Evolutionary conservation across 2,329 filamentous ascomycete genomes (phyloP).

Genomic region (Phialophora macrospora): DNA sequence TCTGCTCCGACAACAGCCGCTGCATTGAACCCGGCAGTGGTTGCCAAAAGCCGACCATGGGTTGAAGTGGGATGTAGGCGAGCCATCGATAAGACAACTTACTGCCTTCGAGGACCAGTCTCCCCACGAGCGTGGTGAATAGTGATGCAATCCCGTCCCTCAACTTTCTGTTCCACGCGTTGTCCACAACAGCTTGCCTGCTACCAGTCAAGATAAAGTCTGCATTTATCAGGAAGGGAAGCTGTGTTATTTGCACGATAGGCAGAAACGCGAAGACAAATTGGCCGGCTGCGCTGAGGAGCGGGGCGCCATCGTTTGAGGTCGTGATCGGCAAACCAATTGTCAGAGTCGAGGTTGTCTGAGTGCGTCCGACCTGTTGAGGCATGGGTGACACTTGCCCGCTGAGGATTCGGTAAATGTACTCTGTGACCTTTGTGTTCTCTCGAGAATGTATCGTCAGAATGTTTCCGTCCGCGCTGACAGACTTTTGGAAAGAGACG

Average conservation of each 20-base stretch:
- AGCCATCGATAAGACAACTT: conserved; percentile 17
- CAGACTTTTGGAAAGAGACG: conserved; percentile 16
- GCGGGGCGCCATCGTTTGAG: conserved; percentile 12
- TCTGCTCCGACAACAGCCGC: conserved; percentile 6
- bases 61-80: conserved; percentile 17
- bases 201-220: conserved; percentile 29
- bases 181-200: conserved; percentile 25
- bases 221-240: conserved; percentile 29
- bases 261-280: conserved; percentile 30
- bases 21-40: conserved; percentile 12
- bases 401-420: conserved; percentile 16
- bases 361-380: conserved; percentile 1
- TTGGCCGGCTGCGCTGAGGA: conserved; percentile 19
- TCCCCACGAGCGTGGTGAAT: conserved; percentile 15
- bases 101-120: conserved; percentile 8
- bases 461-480: conserved; percentile 12
- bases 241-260: conserved; percentile 21
- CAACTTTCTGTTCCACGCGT: conserved; percentile 25
- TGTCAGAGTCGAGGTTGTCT: conserved; percentile 19
- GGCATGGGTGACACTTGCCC: conserved; percentile 21
- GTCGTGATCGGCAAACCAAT: conserved; percentile 22
- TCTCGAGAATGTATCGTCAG: conserved; percentile 19
- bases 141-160: conserved; percentile 19
- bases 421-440: conserved; percentile 8
- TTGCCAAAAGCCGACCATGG: conserved; percentile 20